Base-by-base conservation (phyloP, 768 basidiomycete genomes). In the Mycena pura region DNA sequence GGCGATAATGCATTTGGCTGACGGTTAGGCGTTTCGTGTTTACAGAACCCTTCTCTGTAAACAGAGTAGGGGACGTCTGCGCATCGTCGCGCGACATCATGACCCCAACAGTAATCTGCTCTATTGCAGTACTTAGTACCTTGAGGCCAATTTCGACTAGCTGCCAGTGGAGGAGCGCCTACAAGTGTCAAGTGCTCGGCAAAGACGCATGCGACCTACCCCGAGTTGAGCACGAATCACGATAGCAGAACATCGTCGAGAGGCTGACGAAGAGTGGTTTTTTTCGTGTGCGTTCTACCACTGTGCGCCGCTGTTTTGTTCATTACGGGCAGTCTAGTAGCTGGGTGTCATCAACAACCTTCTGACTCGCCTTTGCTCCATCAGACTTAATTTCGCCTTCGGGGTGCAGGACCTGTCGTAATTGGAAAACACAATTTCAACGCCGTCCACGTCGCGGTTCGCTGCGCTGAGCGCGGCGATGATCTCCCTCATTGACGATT, bases 181-280 rank as follows among this genome's bases (percentile, higher is more conserved):
- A 68, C 79, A 77, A 52, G n/a, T n/a, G n/a, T n/a, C n/a, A n/a
- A n/a, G 87, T 84, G 68, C 78, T 91, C 21, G 90, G 86, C 17
- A 77, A 80, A 25, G 91, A 93, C 64, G 87, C 87, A 21, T 98
- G 96, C 74, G 97, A 99, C 73, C 84, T 97, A 5, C 95, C 97
- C 99, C 50, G 97, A 99, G 74, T 78, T 99, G 45, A 95, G 92
- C 74, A 99, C 97, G 50, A 97, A 96, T 72, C 96, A 99, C 73
- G 87, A 90, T 9, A 94, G 93, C 68, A 92, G 78, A 82, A 80
- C 50, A 90, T 99, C 62, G 81, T 96, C 5, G 81, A 83, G 38
- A 86, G 79, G 70, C 76, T 96, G 60, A 79, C 80, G 40, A 96
- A 93, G 77, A 73, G 79, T 68, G 89, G 89, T 15, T 95, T n/a